Base-by-base conservation (phyloP, 2,329 filamentous ascomycete species). In the Teratosphaeria nubilosa region DNA sequence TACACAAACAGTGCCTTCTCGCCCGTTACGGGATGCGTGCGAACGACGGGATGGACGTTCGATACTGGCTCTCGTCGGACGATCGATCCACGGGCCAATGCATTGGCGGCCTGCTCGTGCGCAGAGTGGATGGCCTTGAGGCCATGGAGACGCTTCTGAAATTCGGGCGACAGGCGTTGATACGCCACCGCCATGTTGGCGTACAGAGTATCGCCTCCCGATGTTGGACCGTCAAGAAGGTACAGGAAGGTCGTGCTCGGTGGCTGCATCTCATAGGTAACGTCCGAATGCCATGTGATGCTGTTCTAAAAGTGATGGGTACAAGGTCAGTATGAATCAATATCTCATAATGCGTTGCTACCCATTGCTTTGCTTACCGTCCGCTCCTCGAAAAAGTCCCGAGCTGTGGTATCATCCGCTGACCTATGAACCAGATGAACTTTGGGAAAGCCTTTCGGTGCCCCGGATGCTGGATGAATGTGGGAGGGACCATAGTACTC, bases 171-270 rank as follows among this genome's bases (percentile, higher is more conserved):
- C 2, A 96, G 80, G 5, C 91, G 81, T 62, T 85, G 82, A 71
- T 96, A 96, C 0, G 91, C 91, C 72, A 88, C 86, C 0, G 80
- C 90, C 65, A 87, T 84, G 69, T 95, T 87, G 52, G 80, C 55
- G 20, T 51, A 88, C 86, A 0, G 75, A 0, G 91, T 96, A 70
- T 95, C 90, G 53, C 91, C 91, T 37, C 91, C 91, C 0, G 83
- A 86, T 45, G 82, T 78, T 1, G 91, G 91, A 51, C 83, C 86
- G 69, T 96, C 90, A n/a, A 96, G 81, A 54, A 91, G 80, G 70
- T 95, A 95, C 37, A 96, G 74, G 74, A 96, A 95, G 0, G 91
- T 95, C 0, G 90, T 96, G 31, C 90, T 90, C 0, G 91, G 90
- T 1, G 91, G 90, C 74, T 96, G 91, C 64, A 82, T 77, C 76